These are phyloP conservation scores for Phytophthora pluvialis DNA, from an alignment of 352 stramenopile genomes.

Conservation along the genomic window DNA sequence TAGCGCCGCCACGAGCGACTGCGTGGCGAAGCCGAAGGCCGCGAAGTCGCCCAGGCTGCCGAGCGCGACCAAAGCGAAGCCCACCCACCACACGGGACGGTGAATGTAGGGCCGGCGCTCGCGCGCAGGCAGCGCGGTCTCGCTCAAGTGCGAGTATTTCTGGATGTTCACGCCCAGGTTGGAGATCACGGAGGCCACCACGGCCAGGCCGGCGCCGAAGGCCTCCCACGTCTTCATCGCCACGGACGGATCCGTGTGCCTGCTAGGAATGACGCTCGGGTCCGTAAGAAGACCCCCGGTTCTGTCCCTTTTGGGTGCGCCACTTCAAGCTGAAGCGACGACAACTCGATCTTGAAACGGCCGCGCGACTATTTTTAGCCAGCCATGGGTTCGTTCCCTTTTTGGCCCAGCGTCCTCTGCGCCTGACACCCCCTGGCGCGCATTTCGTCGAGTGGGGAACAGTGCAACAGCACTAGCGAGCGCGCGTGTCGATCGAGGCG, in stretches of 20 bases:
- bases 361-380: slow-evolving; percentile 26
- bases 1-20: slow-evolving; percentile 88
- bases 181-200: slow-evolving; percentile 83
- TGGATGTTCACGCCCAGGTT: slow-evolving; percentile 93
- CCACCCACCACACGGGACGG: slow-evolving; percentile 90
- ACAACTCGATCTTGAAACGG: slow-evolving; percentile 27
- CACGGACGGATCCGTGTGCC: background rate
- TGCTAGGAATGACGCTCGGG: slow-evolving; percentile 17
- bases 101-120: slow-evolving; percentile 79
- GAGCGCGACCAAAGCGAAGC: slow-evolving; percentile 75
- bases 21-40: slow-evolving; percentile 90
- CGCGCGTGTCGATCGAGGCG: background rate
- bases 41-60: slow-evolving; percentile 90
- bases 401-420: slow-evolving; percentile 25
- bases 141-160: slow-evolving; percentile 85
- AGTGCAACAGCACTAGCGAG: slow-evolving; percentile 28
- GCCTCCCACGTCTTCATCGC: slow-evolving; percentile 75
- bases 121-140: slow-evolving; percentile 48
- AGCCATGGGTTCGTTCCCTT: background rate
- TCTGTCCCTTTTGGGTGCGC: slow-evolving; percentile 8
- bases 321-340: slow-evolving; percentile 13
- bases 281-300: background rate
- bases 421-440: slow-evolving; percentile 21
- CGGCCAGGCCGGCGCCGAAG: slow-evolving; percentile 81
- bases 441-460: slow-evolving; percentile 18